Evolutionary conservation across 2,329 filamentous ascomycete genomes (phyloP).

Genomic region (Trichoderma harzianum): DNA sequence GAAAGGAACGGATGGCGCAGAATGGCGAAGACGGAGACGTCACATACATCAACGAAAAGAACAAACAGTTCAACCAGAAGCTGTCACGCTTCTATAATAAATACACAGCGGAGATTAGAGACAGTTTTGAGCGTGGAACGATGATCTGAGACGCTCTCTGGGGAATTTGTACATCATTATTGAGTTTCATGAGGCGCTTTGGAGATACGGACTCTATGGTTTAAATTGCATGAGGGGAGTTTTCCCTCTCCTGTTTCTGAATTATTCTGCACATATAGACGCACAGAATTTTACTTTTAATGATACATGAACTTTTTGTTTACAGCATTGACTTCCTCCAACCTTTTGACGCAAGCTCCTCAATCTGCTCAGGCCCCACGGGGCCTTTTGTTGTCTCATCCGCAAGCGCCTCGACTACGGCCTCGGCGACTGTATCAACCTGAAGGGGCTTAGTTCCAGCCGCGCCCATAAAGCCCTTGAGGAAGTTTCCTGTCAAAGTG

Average conservation of each 20-base stretch:
- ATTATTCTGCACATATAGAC: slow-evolving; percentile 26
- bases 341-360: slow-evolving; percentile 72
- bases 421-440: slow-evolving; percentile 82
- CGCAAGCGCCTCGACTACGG: slow-evolving; percentile 80
- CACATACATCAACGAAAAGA: slow-evolving; percentile 99
- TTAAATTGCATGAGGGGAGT: neutral
- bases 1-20: slow-evolving; percentile 71
- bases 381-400: slow-evolving; percentile 71
- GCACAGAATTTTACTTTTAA: neutral
- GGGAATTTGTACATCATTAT: neutral
- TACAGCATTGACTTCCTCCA: slow-evolving; percentile 92
- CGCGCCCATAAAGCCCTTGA: slow-evolving; percentile 75
- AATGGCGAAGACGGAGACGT: slow-evolving; percentile 86
- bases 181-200: neutral
- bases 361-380: slow-evolving; percentile 75
- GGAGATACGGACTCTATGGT: neutral
- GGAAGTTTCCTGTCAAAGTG: slow-evolving; percentile 67
- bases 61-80: slow-evolving; percentile 99
- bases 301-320: slow-evolving; percentile 23
- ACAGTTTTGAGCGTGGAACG: slow-evolving; percentile 95
- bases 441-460: slow-evolving; percentile 83
- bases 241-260: neutral
- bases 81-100: slow-evolving; percentile 95
- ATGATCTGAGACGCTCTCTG: slow-evolving; percentile 62
- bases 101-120: slow-evolving; percentile 94